Percentiles rank a stretch among this genome's conserved stretches.
phyloP scores from a whole-genome alignment of 73 alveolate species.

The Paramecium caudatum region DNA sequence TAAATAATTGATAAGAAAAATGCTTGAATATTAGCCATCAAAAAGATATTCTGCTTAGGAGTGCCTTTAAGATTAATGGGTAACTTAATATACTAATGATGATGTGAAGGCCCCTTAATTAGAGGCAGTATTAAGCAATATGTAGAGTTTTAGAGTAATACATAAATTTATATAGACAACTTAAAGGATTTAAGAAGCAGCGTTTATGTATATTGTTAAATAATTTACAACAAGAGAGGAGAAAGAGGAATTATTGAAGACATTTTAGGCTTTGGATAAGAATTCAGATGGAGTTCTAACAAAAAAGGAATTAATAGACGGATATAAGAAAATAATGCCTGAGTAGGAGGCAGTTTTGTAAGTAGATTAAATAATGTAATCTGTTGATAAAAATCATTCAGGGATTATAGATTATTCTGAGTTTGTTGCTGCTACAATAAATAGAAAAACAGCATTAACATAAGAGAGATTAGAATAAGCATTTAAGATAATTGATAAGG shows the following conservation, averaged over 20 bases:
- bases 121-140: slow-evolving; percentile 40
- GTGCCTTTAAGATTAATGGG: slow-evolving; percentile 86
- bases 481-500: slow-evolving; percentile 85
- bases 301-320: slow-evolving; percentile 83
- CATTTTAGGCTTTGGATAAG: slow-evolving; percentile 70
- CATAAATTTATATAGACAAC: slow-evolving; percentile 45
- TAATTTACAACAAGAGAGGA: slow-evolving; percentile 75
- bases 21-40: slow-evolving; percentile 79
- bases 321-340: slow-evolving; percentile 76
- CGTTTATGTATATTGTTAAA: slow-evolving; percentile 71
- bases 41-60: slow-evolving; percentile 84
- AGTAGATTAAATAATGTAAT: slow-evolving; percentile 80
- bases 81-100: slow-evolving; percentile 32
- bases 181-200: slow-evolving; percentile 71
- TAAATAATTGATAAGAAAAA: slow-evolving; percentile 82
- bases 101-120: slow-evolving; percentile 54
- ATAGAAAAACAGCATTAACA: slow-evolving; percentile 78
- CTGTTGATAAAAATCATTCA: slow-evolving; percentile 63
- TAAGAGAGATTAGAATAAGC: slow-evolving; percentile 85
- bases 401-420: slow-evolving; percentile 75
- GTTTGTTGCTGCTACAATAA: slow-evolving; percentile 79
- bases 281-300: slow-evolving; percentile 77
- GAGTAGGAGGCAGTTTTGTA: slow-evolving; percentile 75
- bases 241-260: slow-evolving; percentile 64
- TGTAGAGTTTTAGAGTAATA: slow-evolving; percentile 67